Percentiles rank a stretch among this genome's conserved stretches.
phyloP scores from a whole-genome alignment of 345 rosid species.

The Excoecaria agallocha region DNA sequence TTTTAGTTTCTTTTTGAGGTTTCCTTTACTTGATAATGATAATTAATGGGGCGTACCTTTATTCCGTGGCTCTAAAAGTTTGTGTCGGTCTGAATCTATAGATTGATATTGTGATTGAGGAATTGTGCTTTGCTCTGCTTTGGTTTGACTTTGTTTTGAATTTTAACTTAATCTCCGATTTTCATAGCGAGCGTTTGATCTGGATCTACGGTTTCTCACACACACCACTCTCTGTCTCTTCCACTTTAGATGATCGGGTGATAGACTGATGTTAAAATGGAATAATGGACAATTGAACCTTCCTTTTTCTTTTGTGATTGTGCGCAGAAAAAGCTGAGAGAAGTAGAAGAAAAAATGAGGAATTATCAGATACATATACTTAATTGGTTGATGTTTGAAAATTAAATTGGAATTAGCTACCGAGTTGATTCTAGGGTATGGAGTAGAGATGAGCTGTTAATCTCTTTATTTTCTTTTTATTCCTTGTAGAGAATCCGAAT shows the following conservation, averaged over 20 bases:
- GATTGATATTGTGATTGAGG: background rate
- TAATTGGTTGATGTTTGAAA: background rate
- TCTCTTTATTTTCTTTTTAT: background rate
- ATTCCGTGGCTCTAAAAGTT: background rate
- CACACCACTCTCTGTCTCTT: background rate
- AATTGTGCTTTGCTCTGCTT: background rate
- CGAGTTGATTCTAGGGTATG: background rate
- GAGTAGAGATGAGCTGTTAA: background rate
- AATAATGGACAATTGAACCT: background rate
- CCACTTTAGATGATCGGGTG: background rate
- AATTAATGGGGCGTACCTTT: slow-evolving; percentile 7
- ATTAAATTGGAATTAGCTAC: background rate
- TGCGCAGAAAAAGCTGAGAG: slow-evolving; percentile 8
- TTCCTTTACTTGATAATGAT: slow-evolving; percentile 10
- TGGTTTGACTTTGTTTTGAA: background rate
- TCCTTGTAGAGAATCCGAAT: background rate
- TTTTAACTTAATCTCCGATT: background rate
- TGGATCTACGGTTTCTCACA: slow-evolving; percentile 17
- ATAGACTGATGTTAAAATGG: slow-evolving; percentile 4
- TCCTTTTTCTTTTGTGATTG: background rate
- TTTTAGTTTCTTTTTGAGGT: background rate
- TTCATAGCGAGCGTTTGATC: slow-evolving; percentile 9
- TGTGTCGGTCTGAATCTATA: slow-evolving; percentile 1
- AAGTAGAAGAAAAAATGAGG: background rate
- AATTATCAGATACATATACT: no score